Conservation (phyloP, 495 filamentous ascomycete species). For the Neurospora sp. region DNA sequence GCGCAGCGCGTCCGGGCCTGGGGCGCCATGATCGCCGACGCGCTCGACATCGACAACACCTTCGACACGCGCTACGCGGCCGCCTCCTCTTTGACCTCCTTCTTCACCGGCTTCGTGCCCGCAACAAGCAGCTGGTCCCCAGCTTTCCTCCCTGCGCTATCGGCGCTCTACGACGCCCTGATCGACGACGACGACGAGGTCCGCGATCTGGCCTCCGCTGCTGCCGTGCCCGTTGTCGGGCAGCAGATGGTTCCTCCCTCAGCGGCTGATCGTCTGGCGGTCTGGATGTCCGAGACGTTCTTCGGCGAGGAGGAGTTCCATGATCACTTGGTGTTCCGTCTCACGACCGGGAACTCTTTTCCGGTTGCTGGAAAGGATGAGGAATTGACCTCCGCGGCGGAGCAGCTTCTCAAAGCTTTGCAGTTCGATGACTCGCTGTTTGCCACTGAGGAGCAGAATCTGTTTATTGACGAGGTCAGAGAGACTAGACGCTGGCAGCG, state of each 20-base stretch:
- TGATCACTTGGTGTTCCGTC: conserved; percentile 21
- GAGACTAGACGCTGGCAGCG: conserved; percentile 58
- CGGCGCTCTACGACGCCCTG: conserved; percentile 45
- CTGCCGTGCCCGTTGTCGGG: conserved; percentile 29
- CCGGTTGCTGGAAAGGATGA: not conserved
- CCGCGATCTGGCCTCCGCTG: conserved; percentile 50
- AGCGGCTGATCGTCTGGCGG: conserved; percentile 26
- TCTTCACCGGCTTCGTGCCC: conserved; percentile 10
- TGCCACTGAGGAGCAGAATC: conserved; percentile 79
- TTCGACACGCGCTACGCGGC: conserved; percentile 57
- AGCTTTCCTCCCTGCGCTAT: conserved; percentile 34
- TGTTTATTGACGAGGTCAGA: conserved; percentile 69
- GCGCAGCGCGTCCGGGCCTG: conserved; percentile 24
- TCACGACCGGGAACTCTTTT: conserved; percentile 14
- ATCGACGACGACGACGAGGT: conserved; percentile 91
- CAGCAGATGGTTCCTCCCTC: conserved; percentile 28
- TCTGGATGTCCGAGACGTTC: conserved; percentile 23
- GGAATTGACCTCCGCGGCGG: conserved; percentile 30
- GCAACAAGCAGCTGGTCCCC: not conserved
- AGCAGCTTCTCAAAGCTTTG: conserved; percentile 37
- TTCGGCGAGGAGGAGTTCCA: conserved; percentile 17
- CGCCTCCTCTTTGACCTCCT: conserved; percentile 26
- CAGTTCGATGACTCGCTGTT: conserved; percentile 68
- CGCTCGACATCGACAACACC: conserved; percentile 36
- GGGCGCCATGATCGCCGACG: conserved; percentile 34